phyloP scores from a whole-genome alignment of 768 basidiomycete species.

The Bullera alba region DNA sequence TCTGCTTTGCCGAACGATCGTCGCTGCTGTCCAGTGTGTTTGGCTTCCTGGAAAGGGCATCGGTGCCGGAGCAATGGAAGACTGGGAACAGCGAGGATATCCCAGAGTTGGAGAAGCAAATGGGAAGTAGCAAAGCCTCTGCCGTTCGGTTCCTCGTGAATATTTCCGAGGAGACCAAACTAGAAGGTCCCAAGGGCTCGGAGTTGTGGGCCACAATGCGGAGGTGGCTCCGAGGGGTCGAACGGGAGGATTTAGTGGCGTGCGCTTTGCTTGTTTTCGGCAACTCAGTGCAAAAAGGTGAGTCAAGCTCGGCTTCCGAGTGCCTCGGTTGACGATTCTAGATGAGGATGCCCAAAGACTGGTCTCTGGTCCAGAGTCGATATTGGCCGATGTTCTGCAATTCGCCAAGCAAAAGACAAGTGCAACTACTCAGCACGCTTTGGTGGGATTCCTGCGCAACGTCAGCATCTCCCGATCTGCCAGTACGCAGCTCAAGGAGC shows the following conservation, averaged over 20 bases:
- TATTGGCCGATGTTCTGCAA: background rate
- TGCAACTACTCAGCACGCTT: constrained; percentile 71
- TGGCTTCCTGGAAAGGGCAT: too few species aligned
- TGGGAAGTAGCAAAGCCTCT: background rate
- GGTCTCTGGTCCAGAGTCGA: background rate
- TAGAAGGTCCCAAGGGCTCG: background rate
- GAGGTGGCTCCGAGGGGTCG: constrained; percentile 11
- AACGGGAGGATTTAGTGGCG: constrained; percentile 20
- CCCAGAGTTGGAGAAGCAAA: background rate
- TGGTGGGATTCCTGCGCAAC: constrained; percentile 79
- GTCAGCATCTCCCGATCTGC: constrained; percentile 58
- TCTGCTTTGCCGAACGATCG: too few species aligned
- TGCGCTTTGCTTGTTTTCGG: constrained; percentile 34
- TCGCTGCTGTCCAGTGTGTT: too few species aligned
- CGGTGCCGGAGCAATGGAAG: too few species aligned
- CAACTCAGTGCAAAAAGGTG: constrained; percentile 29
- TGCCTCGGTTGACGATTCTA: constrained; percentile 5
- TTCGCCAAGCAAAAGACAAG: constrained; percentile 4
- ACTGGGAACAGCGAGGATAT: too few species aligned
- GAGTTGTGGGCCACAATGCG: constrained; percentile 20
- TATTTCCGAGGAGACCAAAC: constrained; percentile 6
- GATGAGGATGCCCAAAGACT: constrained; percentile 2
- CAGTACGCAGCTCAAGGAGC: constrained; percentile 38
- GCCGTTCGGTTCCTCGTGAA: background rate
- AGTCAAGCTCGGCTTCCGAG: constrained; percentile 3